Conservation (phyloP, 2,329 filamentous ascomycete species). For the Penicillium digitatum region DNA sequence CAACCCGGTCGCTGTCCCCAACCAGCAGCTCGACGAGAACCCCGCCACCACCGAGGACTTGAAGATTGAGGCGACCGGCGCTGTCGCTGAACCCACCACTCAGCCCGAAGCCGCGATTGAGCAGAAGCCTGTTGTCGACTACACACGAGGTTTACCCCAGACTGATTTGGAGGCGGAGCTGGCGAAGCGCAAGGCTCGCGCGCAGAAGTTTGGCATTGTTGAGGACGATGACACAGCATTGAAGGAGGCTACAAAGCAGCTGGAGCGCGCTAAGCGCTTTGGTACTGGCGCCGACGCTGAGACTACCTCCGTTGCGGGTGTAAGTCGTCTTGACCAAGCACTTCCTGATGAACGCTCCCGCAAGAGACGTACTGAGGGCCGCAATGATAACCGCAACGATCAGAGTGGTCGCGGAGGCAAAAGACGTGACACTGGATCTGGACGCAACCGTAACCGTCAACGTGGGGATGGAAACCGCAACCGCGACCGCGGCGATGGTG, state of each 20-base stretch:
- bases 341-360: conserved; percentile 41
- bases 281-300: conserved; percentile 29
- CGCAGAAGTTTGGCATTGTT: conserved; percentile 48
- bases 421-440: conserved; percentile 37
- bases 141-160: conserved; percentile 41
- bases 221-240: conserved; percentile 38
- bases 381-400: conserved; percentile 37
- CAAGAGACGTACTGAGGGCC: conserved; percentile 34
- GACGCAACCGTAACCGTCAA: conserved; percentile 31
- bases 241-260: conserved; percentile 43
- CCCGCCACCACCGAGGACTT: conserved; percentile 39
- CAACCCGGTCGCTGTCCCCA: conserved; percentile 40
- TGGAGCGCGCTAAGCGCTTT: conserved; percentile 48
- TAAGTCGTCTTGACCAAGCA: conserved; percentile 46
- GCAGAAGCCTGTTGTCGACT: conserved; percentile 38
- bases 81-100: conserved; percentile 16
- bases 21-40: conserved; percentile 38
- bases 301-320: conserved; percentile 20
- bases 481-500: conserved; percentile 18
- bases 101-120: conserved; percentile 22
- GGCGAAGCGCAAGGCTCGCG: conserved; percentile 48
- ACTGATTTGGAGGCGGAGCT: conserved; percentile 47
- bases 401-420: conserved; percentile 42
- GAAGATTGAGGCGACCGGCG: conserved; percentile 33
- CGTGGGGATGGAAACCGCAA: conserved; percentile 24